Base-by-base conservation (phyloP, 768 basidiomycete species). In the Thelephora aurantiotincta region DNA sequence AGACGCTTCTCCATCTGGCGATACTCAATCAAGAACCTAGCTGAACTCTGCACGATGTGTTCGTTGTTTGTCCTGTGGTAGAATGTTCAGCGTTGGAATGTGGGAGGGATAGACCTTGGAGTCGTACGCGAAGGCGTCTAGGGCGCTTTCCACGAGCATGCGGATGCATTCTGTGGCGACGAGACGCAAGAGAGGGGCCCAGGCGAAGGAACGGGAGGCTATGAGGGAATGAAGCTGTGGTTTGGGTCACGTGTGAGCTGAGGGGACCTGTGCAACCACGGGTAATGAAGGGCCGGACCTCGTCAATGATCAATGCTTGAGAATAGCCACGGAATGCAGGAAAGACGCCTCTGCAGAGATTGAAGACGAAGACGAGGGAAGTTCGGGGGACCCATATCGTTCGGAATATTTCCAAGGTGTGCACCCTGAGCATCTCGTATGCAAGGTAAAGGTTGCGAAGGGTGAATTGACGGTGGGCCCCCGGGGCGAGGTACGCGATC, bases 281-380 rank as follows among this genome's bases (percentile, higher is more conserved):
- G 19, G n/a, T 35, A 50, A 44, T 22, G 22, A 42, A 26, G 3
- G n/a, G 46, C 62, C 78, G 33, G 46, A 82, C 86, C 74, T 90
- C 84, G 64, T 90, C 80, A 53, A 89, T 78, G 54, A 89, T 83
- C 61, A 85, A 64, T 47, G 85, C 85, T 65, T 89, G 87, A 7
- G 87, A 87, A 67, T 86, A 89, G 51, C 83, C 81, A 64, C 83
- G 75, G 62, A 83, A 82, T 9, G 85, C 87, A 33, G 86, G 86
- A 58, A 88, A 78, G 50, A 82, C 65, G 51, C 84, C 87, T 54
- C 83, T 75, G 49, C 80, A 55, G 45, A 88, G 63, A 60, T 86
- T 82, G 54, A 87, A 65, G 50, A 71, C 48, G 60, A 88, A 65
- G 77, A 89, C 80, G 47, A 83, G 65, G n/a, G 73, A 66, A 18